Base-by-base conservation (phyloP, 2,329 filamentous ascomycete species). In the Aspergillus tubingensis region DNA sequence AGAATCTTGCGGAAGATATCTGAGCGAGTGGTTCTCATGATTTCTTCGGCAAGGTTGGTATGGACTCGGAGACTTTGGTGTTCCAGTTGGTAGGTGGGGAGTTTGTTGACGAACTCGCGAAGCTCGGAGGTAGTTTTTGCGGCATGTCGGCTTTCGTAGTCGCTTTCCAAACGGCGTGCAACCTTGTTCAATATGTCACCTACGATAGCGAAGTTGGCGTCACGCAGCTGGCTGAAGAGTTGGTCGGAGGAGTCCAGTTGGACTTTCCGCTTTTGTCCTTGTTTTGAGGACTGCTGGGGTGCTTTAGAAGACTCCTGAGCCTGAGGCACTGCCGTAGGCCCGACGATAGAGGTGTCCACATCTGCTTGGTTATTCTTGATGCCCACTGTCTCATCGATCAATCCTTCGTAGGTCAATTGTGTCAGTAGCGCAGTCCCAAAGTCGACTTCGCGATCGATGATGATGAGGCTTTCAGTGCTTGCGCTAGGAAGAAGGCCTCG, bases 181-280 rank as follows among this genome's bases (percentile, higher is more conserved):
- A 96, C 91, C 74, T 93, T 94, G 76, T 97, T 96, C 62, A 99
- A 82, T 8, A 96, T 80, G 55, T 87, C 88, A 13, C 95, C 95
- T 41, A 99, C 92, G 57, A 96, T 92, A 38, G 93, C 94, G 74
- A 98, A 99, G 74, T 99, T 99, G 43, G 91, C 88, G 74, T 98
- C 91, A 58, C 94, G 88, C 3, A 99, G 82, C 67, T 96, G 90
- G 51, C 88, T 88, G 73, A 94, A 99, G 10, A 99, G 83, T 65
- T 91, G 90, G 74, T 99, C 96, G 13, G 89, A 91, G 2, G 91
- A 91, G 74, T 98, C 94, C 1, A 99, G 85, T 69, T 91, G 86
- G 49, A 99, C 89, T 69, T 96, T 96, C 57, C 92, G 87, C 75
- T 96, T 97, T 71, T 86, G 82, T n/a, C 79, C 88, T 82, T 76